These are phyloP conservation scores for Sequoia sempervirens DNA, from an alignment of 75 land plant species.

Conservation along the genomic window DNA sequence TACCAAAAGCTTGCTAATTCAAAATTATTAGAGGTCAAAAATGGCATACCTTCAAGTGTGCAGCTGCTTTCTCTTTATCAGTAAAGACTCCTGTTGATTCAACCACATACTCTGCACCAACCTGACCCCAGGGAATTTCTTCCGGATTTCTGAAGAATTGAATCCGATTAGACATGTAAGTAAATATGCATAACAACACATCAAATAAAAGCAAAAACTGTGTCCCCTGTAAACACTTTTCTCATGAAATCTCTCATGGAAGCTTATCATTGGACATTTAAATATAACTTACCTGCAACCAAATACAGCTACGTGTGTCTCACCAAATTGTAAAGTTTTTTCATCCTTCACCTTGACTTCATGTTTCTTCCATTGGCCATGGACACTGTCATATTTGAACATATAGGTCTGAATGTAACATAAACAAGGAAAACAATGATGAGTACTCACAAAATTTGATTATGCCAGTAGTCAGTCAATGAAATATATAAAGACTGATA, in stretches of 20 bases:
- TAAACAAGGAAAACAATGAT: background rate
- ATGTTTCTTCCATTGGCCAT: conserved; percentile 63
- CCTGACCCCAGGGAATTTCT: conserved; percentile 81
- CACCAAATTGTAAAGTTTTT: conserved; percentile 68
- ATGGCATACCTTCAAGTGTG: conserved; percentile 70
- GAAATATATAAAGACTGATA: background rate
- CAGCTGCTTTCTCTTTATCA: conserved; percentile 82
- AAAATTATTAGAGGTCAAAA: background rate
- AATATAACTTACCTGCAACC: conserved; percentile 42
- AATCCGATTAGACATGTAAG: background rate
- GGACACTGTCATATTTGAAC: conserved; percentile 86
- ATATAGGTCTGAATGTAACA: conserved; percentile 54
- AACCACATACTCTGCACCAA: conserved; percentile 77
- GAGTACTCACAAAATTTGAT: background rate
- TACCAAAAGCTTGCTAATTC: too few species aligned
- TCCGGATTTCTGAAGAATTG: conserved; percentile 56
- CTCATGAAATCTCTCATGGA: background rate
- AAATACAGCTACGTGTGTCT: conserved; percentile 61
- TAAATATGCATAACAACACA: background rate
- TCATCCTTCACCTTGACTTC: conserved; percentile 65
- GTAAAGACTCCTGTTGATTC: conserved; percentile 96
- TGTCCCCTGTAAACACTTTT: background rate
- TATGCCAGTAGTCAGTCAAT: background rate
- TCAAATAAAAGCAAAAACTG: background rate
- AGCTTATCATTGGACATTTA: background rate